A percentile compares a stretch with the other conserved stretches of the same genome.
phyloP scores from a whole-genome alignment of 2,329 filamentous ascomycete species.

The Colletotrichum noveboracense region DNA sequence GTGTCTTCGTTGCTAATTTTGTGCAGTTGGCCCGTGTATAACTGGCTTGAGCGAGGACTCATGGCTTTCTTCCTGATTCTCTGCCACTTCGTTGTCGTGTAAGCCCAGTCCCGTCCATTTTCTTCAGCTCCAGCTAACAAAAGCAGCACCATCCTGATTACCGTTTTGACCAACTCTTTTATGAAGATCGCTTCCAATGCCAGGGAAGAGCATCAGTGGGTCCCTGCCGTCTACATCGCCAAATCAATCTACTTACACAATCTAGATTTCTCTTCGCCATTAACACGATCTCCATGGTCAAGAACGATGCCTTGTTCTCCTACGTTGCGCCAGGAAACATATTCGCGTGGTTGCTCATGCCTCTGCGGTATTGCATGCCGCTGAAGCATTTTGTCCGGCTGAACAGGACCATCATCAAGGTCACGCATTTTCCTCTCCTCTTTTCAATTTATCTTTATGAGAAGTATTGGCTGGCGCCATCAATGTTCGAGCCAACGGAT shows the following conservation, averaged over 20 bases:
- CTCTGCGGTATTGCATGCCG: constrained; percentile 79
- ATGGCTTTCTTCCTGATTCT: constrained; percentile 88
- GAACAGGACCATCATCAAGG: constrained; percentile 90
- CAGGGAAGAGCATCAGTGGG: constrained; percentile 82
- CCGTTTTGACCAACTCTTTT: constrained; percentile 95
- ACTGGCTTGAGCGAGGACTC: constrained; percentile 76
- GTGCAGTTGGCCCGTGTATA: constrained; percentile 73
- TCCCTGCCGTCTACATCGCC: constrained; percentile 7
- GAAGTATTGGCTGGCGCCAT: constrained; percentile 74
- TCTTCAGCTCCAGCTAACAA: background rate
- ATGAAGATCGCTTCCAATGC: constrained; percentile 95
- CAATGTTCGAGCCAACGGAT: constrained; percentile 83
- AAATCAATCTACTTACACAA: constrained; percentile 29
- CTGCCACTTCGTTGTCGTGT: constrained; percentile 91
- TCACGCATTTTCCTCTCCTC: constrained; percentile 86
- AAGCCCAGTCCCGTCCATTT: constrained; percentile 31
- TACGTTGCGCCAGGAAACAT: constrained; percentile 93
- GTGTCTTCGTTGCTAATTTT: background rate
- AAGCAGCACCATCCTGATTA: constrained; percentile 81
- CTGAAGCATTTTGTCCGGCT: constrained; percentile 82
- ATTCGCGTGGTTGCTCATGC: constrained; percentile 87
- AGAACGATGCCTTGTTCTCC: constrained; percentile 95
- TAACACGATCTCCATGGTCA: constrained; percentile 97
- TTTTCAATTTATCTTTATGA: constrained; percentile 91
- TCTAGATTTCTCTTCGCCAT: constrained; percentile 85